phyloP scores from a whole-genome alignment of 1,284 basidiomycete species.

The Leccinum fuscescens region DNA sequence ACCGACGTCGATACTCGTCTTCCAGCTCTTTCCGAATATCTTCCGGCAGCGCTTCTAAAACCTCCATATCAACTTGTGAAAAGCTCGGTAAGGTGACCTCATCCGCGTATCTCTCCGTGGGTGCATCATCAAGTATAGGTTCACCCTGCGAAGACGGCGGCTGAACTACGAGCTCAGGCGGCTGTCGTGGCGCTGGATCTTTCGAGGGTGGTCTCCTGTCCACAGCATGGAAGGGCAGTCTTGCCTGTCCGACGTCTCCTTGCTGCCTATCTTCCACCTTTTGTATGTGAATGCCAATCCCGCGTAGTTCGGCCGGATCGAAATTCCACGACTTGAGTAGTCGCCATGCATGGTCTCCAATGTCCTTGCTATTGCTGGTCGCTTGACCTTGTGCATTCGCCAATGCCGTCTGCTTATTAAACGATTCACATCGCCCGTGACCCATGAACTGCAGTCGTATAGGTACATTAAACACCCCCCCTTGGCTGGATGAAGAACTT shows the following conservation, averaged over 20 bases:
- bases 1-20: constrained; percentile 60
- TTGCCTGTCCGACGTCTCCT: constrained; percentile 43
- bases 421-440: constrained; percentile 84
- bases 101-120: constrained; percentile 10
- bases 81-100: constrained; percentile 57
- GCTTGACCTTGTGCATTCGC: constrained; percentile 59
- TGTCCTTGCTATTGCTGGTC: constrained; percentile 69
- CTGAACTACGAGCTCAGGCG: constrained; percentile 31
- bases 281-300: constrained; percentile 90
- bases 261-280: constrained; percentile 65
- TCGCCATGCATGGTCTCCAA: constrained; percentile 79
- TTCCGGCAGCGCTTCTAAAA: constrained; percentile 69
- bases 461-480: constrained; percentile 3
- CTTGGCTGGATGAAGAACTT: not conserved
- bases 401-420: constrained; percentile 72
- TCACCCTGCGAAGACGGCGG: constrained; percentile 36
- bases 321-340: constrained; percentile 74
- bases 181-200: not conserved
- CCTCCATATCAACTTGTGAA: constrained; percentile 72
- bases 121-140: not conserved
- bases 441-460: constrained; percentile 75
- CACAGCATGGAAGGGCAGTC: constrained; percentile 50
- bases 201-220: constrained; percentile 6
- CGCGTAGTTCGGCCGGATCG: constrained; percentile 86
- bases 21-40: constrained; percentile 73